Conservation (phyloP, 2,329 filamentous ascomycete species). For the Hymenoscyphus linearis region DNA sequence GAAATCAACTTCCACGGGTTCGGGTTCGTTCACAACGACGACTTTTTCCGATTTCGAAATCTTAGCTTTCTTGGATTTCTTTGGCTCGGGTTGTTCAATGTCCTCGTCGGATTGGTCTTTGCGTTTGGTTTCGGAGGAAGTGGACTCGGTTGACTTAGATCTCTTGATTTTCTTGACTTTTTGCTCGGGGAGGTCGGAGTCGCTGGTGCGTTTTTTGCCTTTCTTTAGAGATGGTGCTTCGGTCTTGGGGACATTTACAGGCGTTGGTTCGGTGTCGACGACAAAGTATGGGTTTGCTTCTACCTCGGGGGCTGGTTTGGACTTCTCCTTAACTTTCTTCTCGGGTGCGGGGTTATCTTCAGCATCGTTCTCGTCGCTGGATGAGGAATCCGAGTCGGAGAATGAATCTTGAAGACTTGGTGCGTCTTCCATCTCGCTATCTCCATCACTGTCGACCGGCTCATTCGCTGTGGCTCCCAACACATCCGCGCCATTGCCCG, state of each 20-base stretch:
- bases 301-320: not conserved
- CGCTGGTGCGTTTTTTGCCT: slow-evolving; percentile 14
- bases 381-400: not conserved
- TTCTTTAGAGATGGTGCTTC: slow-evolving; percentile 1
- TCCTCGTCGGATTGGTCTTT: not conserved
- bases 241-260: slow-evolving; percentile 9
- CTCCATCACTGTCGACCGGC: slow-evolving; percentile 10
- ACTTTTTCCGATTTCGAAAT: not conserved
- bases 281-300: slow-evolving; percentile 25
- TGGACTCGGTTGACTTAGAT: not conserved
- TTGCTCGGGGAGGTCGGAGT: slow-evolving; percentile 39
- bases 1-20: slow-evolving; percentile 4
- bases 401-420: slow-evolving; percentile 5
- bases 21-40: not conserved
- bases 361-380: not conserved
- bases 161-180: slow-evolving; percentile 36
- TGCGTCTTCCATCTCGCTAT: slow-evolving; percentile 16
- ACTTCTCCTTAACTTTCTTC: not conserved
- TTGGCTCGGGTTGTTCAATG: slow-evolving; percentile 33
- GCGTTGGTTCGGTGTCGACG: slow-evolving; percentile 25
- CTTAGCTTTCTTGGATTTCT: slow-evolving; percentile 35
- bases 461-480: not conserved
- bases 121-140: not conserved
- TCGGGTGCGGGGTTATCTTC: slow-evolving; percentile 1
- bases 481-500: not conserved